Evolutionary conservation across 192 early-diverging fungal species (phyloP).

Genomic region (Backusella macrospora): DNA sequence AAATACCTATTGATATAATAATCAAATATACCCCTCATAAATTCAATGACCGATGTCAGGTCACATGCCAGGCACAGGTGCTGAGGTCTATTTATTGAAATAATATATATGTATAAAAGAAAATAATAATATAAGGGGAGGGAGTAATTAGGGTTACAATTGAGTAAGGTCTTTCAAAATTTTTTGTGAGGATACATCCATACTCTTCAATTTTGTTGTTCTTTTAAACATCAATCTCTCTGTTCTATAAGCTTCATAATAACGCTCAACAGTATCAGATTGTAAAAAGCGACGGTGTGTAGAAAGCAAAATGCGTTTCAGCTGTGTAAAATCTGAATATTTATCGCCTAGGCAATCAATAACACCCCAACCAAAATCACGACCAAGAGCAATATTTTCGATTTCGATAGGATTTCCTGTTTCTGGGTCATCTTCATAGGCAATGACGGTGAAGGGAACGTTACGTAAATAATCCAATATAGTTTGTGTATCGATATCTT

Average conservation of each 20-base stretch:
- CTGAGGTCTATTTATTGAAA: constrained; percentile 10
- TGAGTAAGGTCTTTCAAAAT: constrained; percentile 34
- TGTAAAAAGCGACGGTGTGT: constrained; percentile 57
- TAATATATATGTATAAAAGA: background rate
- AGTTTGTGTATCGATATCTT: constrained; percentile 30
- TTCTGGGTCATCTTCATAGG: constrained; percentile 81
- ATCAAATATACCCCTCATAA: background rate
- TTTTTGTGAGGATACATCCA: constrained; percentile 32
- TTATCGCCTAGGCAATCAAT: constrained; percentile 87
- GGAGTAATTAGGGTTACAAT: constrained; percentile 10
- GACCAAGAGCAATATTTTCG: constrained; percentile 66
- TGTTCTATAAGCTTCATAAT: constrained; percentile 61
- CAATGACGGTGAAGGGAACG: constrained; percentile 93
- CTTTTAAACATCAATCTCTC: constrained; percentile 46
- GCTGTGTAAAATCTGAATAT: constrained; percentile 83
- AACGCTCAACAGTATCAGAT: constrained; percentile 51
- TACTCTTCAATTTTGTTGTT: constrained; percentile 36
- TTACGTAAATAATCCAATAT: constrained; percentile 32
- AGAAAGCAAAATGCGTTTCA: constrained; percentile 49
- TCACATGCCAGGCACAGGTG: background rate
- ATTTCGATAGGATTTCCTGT: constrained; percentile 32
- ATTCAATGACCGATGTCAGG: constrained; percentile 1
- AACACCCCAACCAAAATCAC: constrained; percentile 88
- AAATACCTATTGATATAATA: constrained; percentile 8
- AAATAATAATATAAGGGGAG: no score